Evolutionary conservation across 257 asterid genomes (phyloP).

Genomic region (Primulina tabacum): DNA sequence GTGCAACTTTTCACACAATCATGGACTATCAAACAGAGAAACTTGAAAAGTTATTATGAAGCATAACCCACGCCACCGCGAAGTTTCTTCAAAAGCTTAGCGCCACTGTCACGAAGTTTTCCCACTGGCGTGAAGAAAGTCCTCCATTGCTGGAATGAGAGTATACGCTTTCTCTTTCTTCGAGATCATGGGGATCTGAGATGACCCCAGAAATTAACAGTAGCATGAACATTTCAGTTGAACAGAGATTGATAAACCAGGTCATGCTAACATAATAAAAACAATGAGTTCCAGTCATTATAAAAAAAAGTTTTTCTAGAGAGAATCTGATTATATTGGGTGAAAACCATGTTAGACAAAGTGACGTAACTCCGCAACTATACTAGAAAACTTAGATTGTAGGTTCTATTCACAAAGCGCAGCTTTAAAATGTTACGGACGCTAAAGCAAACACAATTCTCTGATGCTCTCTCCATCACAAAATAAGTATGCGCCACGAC

Average conservation of each 20-base stretch:
- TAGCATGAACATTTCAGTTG: conserved; percentile 22
- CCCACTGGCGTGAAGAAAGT: conserved; percentile 79
- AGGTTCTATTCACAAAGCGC: not conserved
- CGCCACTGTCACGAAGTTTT: conserved; percentile 72
- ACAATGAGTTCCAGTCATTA: not conserved
- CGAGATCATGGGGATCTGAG: conserved; percentile 94
- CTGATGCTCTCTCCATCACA: not conserved
- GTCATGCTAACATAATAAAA: conserved; percentile 19
- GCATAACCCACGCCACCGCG: conserved; percentile 85
- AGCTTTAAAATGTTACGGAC: not conserved
- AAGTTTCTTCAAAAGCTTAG: conserved; percentile 81
- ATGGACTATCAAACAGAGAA: not conserved
- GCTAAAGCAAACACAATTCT: not conserved
- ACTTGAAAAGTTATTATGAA: conserved; percentile 11
- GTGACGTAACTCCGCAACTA: not conserved
- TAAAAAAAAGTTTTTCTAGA: not conserved
- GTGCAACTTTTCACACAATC: conserved; percentile 9
- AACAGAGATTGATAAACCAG: not conserved
- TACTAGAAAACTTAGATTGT: too few relatives aligned
- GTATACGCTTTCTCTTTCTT: conserved; percentile 73
- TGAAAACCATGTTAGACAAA: not conserved
- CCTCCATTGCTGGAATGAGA: conserved; percentile 77
- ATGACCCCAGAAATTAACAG: conserved; percentile 55
- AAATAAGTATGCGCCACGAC: not conserved
- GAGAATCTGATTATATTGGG: conserved; percentile 4